Base-by-base conservation (phyloP, 306 rosid species). In the Gynostemma pentaphyllum region DNA sequence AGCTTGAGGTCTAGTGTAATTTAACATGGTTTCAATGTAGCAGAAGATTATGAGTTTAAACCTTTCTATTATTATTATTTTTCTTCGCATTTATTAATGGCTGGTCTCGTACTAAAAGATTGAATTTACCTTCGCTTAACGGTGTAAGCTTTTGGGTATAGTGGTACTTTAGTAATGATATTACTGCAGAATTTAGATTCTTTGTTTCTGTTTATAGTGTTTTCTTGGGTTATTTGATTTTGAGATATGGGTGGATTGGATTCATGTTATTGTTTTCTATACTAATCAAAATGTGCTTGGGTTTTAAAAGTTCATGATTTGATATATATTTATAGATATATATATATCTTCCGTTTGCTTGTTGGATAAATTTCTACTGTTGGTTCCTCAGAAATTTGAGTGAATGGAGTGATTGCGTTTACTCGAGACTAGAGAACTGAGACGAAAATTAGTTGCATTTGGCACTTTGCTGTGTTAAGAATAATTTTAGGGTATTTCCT, bases 381-480 rank as follows among this genome's bases (percentile, higher is more conserved):
- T 30, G 44, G 36, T 18, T 0, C 42, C 8, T 55, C n/a, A 55
- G 3, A 32, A 32, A 29, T 32, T 32, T 30, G n/a, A 34, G 62
- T 16, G 62, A n/a, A 55, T 32, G 62, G 62, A 55, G 44, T 39
- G 30, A 32, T n/a, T 32, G 44, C 44, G 44, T 32, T 55, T 55
- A 3, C 44, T 36, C 8, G 44, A 9, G 63, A 9, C 2, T 41
- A 32, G n/a, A 29, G 44, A 9, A 9, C 26, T 4, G n/a, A 4
- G 63, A 55, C 16, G 3, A 32, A 55, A 55, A 32, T 18, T 36
- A 57, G 64, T 34, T 57, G 29, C 64, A 57, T 36, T 57, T 19
- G 45, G 4, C 4, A 32, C 4, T 30, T 32, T 30, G 27, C 42
- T 3, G 63, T 32, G 44, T 55, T 53, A 14, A 32, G 28, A 24